Evolutionary conservation across 192 early-diverging fungal genomes (phyloP).

Genomic region (Coemansia sp.): DNA sequence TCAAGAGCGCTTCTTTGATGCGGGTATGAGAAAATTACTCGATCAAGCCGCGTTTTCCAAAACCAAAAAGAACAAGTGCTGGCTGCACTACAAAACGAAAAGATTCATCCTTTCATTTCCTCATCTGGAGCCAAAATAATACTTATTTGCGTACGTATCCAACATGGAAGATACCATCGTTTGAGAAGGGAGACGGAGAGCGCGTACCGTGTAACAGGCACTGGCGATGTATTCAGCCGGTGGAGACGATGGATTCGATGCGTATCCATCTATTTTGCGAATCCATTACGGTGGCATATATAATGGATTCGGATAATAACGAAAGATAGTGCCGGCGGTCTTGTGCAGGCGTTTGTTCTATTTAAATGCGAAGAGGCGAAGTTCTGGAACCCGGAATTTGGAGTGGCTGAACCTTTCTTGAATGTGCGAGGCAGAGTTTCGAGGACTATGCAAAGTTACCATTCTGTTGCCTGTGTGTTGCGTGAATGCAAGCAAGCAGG

Average conservation of each 20-base stretch:
- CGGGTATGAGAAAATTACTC: background rate
- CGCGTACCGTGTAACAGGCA: background rate
- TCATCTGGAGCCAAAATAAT: conserved; percentile 39
- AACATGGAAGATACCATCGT: background rate
- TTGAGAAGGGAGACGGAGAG: conserved; percentile 5
- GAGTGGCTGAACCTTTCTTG: background rate
- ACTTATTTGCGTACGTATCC: conserved; percentile 45
- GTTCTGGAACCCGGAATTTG: background rate
- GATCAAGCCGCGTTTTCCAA: background rate
- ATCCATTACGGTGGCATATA: conserved; percentile 1
- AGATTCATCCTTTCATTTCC: conserved; percentile 38
- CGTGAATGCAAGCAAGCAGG: background rate
- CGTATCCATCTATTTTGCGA: conserved; percentile 4
- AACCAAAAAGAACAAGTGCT: background rate
- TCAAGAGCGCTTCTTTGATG: background rate
- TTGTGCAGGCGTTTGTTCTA: background rate
- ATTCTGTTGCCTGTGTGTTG: background rate
- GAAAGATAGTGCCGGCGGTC: background rate
- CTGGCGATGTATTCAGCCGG: background rate
- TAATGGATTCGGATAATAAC: background rate
- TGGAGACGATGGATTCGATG: conserved; percentile 18
- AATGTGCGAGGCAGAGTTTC: background rate
- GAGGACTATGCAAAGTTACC: background rate
- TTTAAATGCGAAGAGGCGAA: background rate
- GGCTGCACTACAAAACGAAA: background rate